phyloP scores from a whole-genome alignment of 129 eudicot genomes.

The Pittosporum tobira region DNA sequence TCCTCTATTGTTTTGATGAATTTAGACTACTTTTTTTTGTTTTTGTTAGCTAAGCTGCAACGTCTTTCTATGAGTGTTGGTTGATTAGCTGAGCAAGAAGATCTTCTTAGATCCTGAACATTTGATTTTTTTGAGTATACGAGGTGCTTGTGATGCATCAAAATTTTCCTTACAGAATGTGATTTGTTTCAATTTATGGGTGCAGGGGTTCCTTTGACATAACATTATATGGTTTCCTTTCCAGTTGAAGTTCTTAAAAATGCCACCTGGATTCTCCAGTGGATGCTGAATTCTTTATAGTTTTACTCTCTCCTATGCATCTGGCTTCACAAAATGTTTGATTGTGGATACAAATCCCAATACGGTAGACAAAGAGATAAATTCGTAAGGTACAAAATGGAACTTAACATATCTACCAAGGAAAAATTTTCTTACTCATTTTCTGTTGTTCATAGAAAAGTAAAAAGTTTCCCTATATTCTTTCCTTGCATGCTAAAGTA shows the following conservation, averaged over 20 bases:
- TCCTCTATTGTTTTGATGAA: too few relatives aligned
- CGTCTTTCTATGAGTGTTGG: too few relatives aligned
- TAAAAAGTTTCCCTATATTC: background rate
- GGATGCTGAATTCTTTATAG: background rate
- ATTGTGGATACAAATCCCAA: slow-evolving; percentile 41
- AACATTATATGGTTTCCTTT: background rate
- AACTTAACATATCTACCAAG: background rate
- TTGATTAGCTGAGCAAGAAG: too few relatives aligned
- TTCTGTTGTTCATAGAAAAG: background rate
- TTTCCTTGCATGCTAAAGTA: background rate
- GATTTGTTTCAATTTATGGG: background rate
- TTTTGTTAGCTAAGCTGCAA: too few relatives aligned
- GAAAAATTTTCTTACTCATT: background rate
- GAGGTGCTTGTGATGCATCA: background rate
- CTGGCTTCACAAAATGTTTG: slow-evolving; percentile 44
- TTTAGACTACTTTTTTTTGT: too few relatives aligned
- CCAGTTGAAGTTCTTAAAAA: background rate
- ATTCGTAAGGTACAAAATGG: slow-evolving; percentile 40
- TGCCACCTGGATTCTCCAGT: background rate
- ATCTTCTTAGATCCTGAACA: background rate
- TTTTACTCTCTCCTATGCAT: slow-evolving; percentile 10
- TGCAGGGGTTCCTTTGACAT: background rate
- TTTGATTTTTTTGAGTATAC: background rate
- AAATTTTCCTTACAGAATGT: background rate
- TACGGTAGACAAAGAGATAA: slow-evolving; percentile 55